Evolutionary conservation across 192 early-diverging fungal species (phyloP).

Genomic region (Backusella parvicylindrica): DNA sequence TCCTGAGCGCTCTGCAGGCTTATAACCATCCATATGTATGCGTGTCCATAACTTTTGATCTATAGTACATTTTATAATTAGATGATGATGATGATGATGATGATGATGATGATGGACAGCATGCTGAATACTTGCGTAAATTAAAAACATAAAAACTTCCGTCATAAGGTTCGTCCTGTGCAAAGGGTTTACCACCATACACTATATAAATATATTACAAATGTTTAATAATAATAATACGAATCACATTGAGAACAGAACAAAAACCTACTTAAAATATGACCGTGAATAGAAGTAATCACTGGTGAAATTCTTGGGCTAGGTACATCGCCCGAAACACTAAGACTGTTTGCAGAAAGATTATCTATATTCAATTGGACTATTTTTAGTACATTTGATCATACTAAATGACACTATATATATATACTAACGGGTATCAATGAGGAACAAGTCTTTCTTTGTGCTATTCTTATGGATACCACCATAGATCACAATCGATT

Average conservation of each 20-base stretch:
- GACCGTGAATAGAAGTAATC: slow-evolving; percentile 40
- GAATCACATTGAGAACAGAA: not conserved
- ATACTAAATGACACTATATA: not conserved
- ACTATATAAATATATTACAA: slow-evolving; percentile 13
- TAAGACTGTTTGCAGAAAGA: slow-evolving; percentile 24
- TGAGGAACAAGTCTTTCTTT: slow-evolving; percentile 25
- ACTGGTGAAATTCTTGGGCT: slow-evolving; percentile 35
- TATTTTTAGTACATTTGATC: not conserved
- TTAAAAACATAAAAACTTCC: slow-evolving; percentile 37
- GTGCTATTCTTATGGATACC: slow-evolving; percentile 24
- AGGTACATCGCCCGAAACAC: slow-evolving; percentile 41
- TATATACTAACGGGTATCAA: slow-evolving; percentile 24
- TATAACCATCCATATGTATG: slow-evolving; percentile 34
- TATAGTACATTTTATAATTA: not conserved
- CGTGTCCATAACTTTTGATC: slow-evolving; percentile 33
- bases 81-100: not conserved
- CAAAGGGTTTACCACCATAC: slow-evolving; percentile 35
- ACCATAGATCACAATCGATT: slow-evolving; percentile 17
- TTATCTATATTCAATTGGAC: slow-evolving; percentile 4
- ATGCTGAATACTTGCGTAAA: slow-evolving; percentile 24
- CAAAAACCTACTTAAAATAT: slow-evolving; percentile 39
- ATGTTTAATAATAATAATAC: not conserved
- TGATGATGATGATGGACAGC: not conserved
- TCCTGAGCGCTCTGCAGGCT: slow-evolving; percentile 42
- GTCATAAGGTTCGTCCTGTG: slow-evolving; percentile 31